A percentile compares a stretch with the other conserved stretches of the same genome.
These are phyloP conservation scores for Russula lepida DNA, from an alignment of 768 basidiomycete species.

Conservation along the genomic window DNA sequence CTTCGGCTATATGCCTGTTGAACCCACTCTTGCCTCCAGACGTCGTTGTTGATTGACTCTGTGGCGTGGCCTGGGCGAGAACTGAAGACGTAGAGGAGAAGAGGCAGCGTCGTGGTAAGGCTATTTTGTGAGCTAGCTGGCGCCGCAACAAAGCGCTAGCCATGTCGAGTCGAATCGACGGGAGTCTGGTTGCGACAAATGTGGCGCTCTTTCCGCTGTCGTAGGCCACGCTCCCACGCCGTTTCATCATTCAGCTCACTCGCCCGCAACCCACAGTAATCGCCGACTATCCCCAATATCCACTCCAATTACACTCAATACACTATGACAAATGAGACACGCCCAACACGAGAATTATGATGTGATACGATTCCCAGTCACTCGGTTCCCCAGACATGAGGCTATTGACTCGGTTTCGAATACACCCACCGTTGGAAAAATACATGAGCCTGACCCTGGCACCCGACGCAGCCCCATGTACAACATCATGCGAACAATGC, in stretches of 20 bases:
- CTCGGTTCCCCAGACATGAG: neutral
- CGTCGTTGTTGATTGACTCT: slow-evolving; percentile 24
- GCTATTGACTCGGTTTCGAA: neutral
- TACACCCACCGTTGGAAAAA: neutral
- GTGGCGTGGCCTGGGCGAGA: slow-evolving; percentile 28
- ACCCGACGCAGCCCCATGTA: neutral
- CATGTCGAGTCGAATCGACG: slow-evolving; percentile 39
- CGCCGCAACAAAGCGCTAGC: slow-evolving; percentile 59
- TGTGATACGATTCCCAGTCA: neutral
- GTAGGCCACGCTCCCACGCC: slow-evolving; percentile 8
- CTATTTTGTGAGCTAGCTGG: slow-evolving; percentile 37
- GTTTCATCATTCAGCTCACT: neutral
- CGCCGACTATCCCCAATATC: too few relatives aligned
- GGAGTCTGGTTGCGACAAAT: neutral
- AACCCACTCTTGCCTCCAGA: slow-evolving; percentile 40
- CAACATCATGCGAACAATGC: neutral
- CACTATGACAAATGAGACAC: neutral
- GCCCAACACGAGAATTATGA: neutral
- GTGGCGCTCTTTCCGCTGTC: neutral
- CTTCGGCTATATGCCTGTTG: slow-evolving; percentile 73
- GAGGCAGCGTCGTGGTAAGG: slow-evolving; percentile 26
- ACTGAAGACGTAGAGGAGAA: slow-evolving; percentile 30
- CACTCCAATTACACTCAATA: too few relatives aligned
- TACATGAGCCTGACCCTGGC: neutral
- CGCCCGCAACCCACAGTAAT: neutral